Base-by-base conservation (phyloP, 495 filamentous ascomycete genomes). In the Usnea hakonensis region DNA sequence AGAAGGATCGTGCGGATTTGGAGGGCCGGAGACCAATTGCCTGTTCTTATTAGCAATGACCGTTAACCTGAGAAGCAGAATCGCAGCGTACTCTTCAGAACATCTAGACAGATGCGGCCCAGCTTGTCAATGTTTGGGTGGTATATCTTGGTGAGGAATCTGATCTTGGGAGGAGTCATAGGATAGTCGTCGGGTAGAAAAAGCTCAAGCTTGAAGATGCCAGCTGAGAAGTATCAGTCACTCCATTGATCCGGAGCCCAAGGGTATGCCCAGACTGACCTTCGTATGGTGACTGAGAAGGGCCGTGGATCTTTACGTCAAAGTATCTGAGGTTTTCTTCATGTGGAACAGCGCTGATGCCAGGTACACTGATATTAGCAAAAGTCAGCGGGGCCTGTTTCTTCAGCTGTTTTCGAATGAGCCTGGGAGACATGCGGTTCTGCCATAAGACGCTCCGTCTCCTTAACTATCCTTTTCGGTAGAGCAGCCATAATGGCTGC, bases 121-220 rank as follows among this genome's bases (percentile, higher is more conserved):
- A 97, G 83, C 75, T 94, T 93, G 72, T 99, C 94, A 64, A 99
- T 97, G 73, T 99, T 99, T 37, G 94, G 94, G 71, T 99, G 94
- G 73, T 96, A 99, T 73, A 99, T 99, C 76, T 96, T 96, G 66
- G 94, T 99, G 23, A 99, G 77, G 76, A 99, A 99, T 43, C 94
- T 88, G 66, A 99, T 96, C 78, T 97, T 96, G 16, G 94, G 94
- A 33, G 94, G 94, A 38, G 90, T 95, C 94, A 99, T 99, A 13
- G 94, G 94, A 71, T 99, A 99, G 76, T 99, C 94, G 70, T 99
- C 94, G 38, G 94, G 95, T n/a, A 99, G 81, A 77, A 99, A 99
- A 10, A 99, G 83, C 75, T 99, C 94, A 61, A 97, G 90, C 72
- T 92, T 91, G 81, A 99, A 99, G 67, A 96, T 84, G 55, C 94